Evolutionary conservation across 1,284 basidiomycete genomes (phyloP).

Genomic region (Puccinia triticina): DNA sequence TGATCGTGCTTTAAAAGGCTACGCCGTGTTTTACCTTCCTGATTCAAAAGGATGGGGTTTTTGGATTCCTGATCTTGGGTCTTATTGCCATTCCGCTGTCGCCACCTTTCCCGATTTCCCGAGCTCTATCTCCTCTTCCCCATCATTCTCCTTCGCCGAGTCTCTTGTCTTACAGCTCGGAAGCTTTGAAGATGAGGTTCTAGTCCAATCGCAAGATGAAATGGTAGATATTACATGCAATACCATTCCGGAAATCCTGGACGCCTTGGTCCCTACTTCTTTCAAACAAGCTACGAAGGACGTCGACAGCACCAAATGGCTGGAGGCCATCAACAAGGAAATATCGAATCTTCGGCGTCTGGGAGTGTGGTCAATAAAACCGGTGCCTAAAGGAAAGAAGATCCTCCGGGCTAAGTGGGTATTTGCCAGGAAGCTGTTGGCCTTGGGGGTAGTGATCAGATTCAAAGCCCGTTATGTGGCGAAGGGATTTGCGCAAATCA

Average conservation of each 20-base stretch:
- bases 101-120: too few relatives aligned
- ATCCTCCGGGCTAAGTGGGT: neutral
- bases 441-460: neutral
- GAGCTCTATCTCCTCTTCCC: too few relatives aligned
- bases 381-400: neutral
- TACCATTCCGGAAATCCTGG: neutral
- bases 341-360: too few relatives aligned
- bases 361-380: too few relatives aligned
- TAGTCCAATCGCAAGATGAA: neutral
- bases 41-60: constrained; percentile 4
- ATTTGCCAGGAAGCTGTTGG: neutral
- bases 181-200: neutral
- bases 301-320: too few relatives aligned
- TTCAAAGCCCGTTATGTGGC: constrained; percentile 13
- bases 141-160: neutral
- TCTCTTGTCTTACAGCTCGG: too few relatives aligned
- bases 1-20: too few relatives aligned
- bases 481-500: neutral
- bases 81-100: too few relatives aligned
- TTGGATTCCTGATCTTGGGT: neutral
- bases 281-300: neutral
- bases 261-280: neutral
- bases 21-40: neutral
- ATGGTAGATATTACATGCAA: neutral
- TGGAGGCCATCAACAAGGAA: too few relatives aligned